phyloP scores from a whole-genome alignment of 768 basidiomycete genomes.

The Dacryopinax primogenitus region DNA sequence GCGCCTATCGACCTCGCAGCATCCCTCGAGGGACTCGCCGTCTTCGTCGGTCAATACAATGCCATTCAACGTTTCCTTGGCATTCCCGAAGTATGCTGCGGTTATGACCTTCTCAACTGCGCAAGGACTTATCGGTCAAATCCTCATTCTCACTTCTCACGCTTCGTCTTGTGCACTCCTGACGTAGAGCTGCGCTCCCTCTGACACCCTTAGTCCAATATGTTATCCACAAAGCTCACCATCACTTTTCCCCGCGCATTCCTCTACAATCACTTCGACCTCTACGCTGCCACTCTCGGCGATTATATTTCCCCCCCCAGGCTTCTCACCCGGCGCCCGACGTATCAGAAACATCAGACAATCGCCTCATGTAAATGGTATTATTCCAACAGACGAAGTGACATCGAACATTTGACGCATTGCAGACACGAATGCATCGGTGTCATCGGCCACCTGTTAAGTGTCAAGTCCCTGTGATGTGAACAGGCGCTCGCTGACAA shows the following conservation, averaged over 20 bases:
- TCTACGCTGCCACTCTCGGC: slow-evolving; percentile 59
- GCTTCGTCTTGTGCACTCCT: background rate
- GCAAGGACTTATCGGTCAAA: too few species aligned
- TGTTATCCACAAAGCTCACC: slow-evolving; percentile 39
- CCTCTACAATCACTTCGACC: slow-evolving; percentile 48
- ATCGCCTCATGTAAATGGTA: slow-evolving; percentile 48
- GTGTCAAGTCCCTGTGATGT: background rate
- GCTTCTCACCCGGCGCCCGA: slow-evolving; percentile 21
- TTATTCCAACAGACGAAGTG: slow-evolving; percentile 46
- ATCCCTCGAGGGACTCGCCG: background rate
- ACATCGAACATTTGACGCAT: slow-evolving; percentile 54
- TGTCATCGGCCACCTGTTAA: slow-evolving; percentile 46
- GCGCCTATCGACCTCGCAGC: background rate
- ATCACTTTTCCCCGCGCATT: slow-evolving; percentile 35
- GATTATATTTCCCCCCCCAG: too few species aligned
- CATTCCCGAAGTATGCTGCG: too few species aligned
- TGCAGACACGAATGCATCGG: slow-evolving; percentile 40
- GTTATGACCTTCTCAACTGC: too few species aligned
- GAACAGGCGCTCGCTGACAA: background rate
- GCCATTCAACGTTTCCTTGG: too few species aligned
- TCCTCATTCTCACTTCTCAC: background rate
- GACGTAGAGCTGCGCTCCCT: too few species aligned
- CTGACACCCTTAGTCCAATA: slow-evolving; percentile 33
- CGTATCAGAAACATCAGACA: background rate
- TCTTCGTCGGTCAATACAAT: too few species aligned